Evolutionary conservation across 371 early-diverging fungal genomes (phyloP), one percentile per base, ranked within the genome.

Genomic region (Circinella umbellata): DNA sequence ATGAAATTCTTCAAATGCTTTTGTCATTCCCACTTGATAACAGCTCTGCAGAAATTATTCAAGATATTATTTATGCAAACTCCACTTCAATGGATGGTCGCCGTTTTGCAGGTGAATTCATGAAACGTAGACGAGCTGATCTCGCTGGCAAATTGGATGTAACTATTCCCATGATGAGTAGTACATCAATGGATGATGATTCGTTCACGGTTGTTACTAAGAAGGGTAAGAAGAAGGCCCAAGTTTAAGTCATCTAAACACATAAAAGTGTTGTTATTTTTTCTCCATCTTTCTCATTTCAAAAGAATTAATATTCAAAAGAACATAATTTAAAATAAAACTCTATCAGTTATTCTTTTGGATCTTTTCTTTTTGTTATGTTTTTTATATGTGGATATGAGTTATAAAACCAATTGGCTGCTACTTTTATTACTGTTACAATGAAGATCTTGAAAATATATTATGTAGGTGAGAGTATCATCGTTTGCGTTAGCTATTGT

Each of bases 91-190:
- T 93, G 69, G 91, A 93, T 69, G 91, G 93, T 38, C 89, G 90
- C 39, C 88, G 90, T 20, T 94, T 94, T 78, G 91, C 93, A 18
- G 86, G 90, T 17, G 94, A 93, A 74, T 94, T 92, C 71, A 88
- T 92, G 76, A 89, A 88, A 70, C 88, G 92, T 42, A 88, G 93
- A 73, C 90, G 90, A 73, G 90, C 88, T 4, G 94, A 94, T 79
- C 64, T 81, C 27, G 88, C 90, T 53, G 88, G 82, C 65, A 77
- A 76, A 62, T 74, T 83, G 51, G 79, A 80, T 67, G 80, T 82
- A 37, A 72, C 75, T 27, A 54, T 78, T 63, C 76, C 75, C 14
- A 35, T 69, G 55, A 69, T 69, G 69, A 69, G 69, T 55, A 70
- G 48, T n/a, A 67, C 71, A 42, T 42, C 64, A 14, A 36, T 70